A percentile compares a stretch with the other conserved stretches of the same genome.
Evolutionary conservation across 2,329 filamentous ascomycete species (phyloP).

Genomic region (Ceratocystis colombiana): DNA sequence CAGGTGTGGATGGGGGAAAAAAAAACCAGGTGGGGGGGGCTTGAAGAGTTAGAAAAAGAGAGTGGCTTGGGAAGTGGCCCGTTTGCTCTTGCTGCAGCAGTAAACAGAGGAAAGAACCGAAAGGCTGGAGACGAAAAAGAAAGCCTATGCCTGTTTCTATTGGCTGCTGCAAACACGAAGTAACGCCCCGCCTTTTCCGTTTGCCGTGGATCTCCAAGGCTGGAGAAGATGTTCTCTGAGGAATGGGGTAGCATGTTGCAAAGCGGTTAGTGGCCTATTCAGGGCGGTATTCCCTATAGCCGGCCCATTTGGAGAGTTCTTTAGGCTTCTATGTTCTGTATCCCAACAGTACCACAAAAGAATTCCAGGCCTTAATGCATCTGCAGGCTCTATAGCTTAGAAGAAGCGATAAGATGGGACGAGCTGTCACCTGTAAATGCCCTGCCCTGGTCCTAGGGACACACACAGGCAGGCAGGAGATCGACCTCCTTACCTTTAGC

Average conservation of each 20-base stretch:
- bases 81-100: not conserved
- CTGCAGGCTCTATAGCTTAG: not conserved
- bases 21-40: too few species aligned
- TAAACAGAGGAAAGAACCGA: conserved; percentile 1
- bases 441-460: not conserved
- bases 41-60: not conserved
- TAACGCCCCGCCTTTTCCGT: not conserved
- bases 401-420: not conserved
- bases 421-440: not conserved
- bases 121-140: not conserved
- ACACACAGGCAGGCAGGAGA: not conserved
- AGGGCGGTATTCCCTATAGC: not conserved
- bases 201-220: conserved; percentile 1
- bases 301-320: not conserved
- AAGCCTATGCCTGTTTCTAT: not conserved
- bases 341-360: not conserved
- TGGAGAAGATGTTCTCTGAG: not conserved
- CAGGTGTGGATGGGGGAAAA: not conserved
- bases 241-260: not conserved
- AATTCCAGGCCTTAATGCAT: not conserved
- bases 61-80: conserved; percentile 3
- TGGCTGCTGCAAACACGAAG: conserved; percentile 1
- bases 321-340: not conserved
- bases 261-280: not conserved
- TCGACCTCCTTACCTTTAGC: not conserved